Base-by-base conservation (phyloP, 2,329 filamentous ascomycete species). In the Alternaria incomplexa region DNA sequence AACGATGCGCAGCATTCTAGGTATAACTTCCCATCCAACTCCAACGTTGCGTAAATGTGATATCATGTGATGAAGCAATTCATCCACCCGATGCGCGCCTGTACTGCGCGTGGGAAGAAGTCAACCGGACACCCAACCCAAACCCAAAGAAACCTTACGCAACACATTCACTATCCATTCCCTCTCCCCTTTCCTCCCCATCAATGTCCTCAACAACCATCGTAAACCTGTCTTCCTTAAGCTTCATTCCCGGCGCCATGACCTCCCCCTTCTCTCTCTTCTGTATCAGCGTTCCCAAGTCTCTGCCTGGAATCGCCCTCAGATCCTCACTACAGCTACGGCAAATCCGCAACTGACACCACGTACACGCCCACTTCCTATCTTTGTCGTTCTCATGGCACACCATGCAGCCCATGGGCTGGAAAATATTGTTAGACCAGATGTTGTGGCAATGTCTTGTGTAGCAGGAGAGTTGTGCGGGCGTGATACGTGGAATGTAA, bases 331-430 rank as follows among this genome's bases (percentile, higher is more conserved):
- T 71, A 32, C 79, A 81, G 3, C 6, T 52, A 6, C 64, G 32
- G 58, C 79, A 81, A 17, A 81, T 69, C 9, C 77, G 50, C 62
- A 81, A 58, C 58, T 73, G 74, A 56, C 79, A 81, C 77, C 77
- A 80, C 15, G 71, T 69, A 51, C 79, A 81, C n/a, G 66, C 64
- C 72, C 75, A 79, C 59, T 71, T 74, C 15, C 70, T 59, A 20
- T 76, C 73, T 3, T 55, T 58, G 20, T 62, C 65, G 58, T 75
- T 71, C 2, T 65, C 50, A 15, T 65, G 71, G 62, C 79, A 81
- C 1, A 80, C 55, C 75, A 77, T 77, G 72, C 79, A 81, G 12
- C 70, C 72, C 68, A 78, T 69, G 23, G 77, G 75, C 51, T 76
- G 73, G 64, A 74, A 74, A 11, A 58, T 17, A 62, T 80, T 80